These are phyloP conservation scores for Russula earlei DNA, from an alignment of 768 basidiomycete genomes.

Conservation along the genomic window DNA sequence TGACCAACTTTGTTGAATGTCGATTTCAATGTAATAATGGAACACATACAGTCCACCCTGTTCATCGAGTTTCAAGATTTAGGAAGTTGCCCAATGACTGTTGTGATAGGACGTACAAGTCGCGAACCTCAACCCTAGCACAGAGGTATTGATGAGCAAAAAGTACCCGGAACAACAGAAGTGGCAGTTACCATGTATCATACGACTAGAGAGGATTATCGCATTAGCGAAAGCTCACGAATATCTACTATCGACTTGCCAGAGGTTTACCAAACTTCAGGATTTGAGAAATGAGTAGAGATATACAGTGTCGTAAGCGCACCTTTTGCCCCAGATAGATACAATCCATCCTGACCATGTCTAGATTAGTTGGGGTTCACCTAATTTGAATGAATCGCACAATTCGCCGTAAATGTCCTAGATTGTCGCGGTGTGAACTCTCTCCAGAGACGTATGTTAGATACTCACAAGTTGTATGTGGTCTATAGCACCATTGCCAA, in stretches of 20 bases:
- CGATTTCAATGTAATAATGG: background rate
- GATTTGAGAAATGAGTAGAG: background rate
- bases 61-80: conserved; percentile 33
- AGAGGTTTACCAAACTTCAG: conserved; percentile 65
- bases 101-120: conserved; percentile 44
- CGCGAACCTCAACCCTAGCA: conserved; percentile 34
- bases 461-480: conserved; percentile 72
- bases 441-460: background rate
- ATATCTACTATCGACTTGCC: conserved; percentile 32
- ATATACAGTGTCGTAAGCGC: conserved; percentile 4
- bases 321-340: conserved; percentile 95
- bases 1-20: background rate
- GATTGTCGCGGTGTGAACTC: conserved; percentile 1
- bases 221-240: background rate
- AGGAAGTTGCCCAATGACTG: background rate
- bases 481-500: conserved; percentile 94
- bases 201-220: conserved; percentile 33
- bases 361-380: background rate
- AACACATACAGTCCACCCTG: conserved; percentile 38
- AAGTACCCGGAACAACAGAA: background rate
- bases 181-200: conserved; percentile 41
- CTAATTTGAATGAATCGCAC: conserved; percentile 33
- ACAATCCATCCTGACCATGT: conserved; percentile 69
- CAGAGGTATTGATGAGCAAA: background rate
- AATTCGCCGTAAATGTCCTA: conserved; percentile 96